These are phyloP conservation scores for Heterobasidion parviporum DNA, from an alignment of 1,284 basidiomycete genomes.

Conservation along the genomic window DNA sequence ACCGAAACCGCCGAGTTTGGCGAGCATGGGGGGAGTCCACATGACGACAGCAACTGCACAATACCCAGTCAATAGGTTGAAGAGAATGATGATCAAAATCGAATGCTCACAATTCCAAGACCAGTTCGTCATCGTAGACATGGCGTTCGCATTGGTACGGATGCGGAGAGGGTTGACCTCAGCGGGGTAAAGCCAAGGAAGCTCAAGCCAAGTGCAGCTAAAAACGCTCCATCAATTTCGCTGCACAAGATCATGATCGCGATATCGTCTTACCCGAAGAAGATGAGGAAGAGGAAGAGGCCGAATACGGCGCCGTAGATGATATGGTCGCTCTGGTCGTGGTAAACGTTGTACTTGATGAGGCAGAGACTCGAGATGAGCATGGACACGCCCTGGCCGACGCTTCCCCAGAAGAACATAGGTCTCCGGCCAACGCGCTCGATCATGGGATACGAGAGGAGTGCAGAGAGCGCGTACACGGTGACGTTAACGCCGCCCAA, in stretches of 20 bases:
- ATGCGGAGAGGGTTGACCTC: not conserved
- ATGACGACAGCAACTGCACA: not conserved
- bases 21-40: not conserved
- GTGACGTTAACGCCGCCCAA: not conserved
- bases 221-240: not conserved
- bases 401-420: not conserved
- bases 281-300: not conserved
- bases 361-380: not conserved
- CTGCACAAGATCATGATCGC: not conserved
- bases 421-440: not conserved
- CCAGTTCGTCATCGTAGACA: not conserved
- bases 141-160: not conserved
- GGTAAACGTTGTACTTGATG: not conserved
- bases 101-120: not conserved
- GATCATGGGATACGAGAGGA: not conserved
- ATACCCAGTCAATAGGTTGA: not conserved
- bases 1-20: not conserved
- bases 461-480: not conserved
- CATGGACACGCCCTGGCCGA: not conserved
- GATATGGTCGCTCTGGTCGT: not conserved
- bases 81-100: not conserved
- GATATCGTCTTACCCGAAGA: not conserved
- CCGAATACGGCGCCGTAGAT: not conserved
- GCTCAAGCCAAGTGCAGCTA: not conserved
- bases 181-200: not conserved